These are phyloP conservation scores for Xylaria sp. DNA, from an alignment of 2,329 filamentous ascomycete genomes.

Conservation along the genomic window DNA sequence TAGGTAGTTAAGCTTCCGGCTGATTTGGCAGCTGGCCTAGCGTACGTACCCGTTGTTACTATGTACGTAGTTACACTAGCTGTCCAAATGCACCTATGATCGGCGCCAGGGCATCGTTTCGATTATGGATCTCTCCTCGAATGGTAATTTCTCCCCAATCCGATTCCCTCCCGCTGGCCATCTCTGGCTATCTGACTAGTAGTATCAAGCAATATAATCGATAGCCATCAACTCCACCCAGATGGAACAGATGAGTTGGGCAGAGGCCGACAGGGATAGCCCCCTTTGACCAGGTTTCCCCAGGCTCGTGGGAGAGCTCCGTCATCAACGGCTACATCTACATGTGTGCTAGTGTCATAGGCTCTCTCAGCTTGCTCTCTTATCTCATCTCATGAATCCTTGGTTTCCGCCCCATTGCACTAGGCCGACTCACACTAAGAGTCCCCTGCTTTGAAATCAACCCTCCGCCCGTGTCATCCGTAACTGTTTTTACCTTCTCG, in stretches of 20 bases:
- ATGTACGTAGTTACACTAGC: not conserved
- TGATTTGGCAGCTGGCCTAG: no score
- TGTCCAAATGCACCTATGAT: no score
- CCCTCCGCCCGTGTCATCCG: not conserved
- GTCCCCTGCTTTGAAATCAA: constrained; percentile 3
- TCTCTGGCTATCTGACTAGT: no score
- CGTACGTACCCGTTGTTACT: no score
- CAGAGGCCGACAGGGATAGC: constrained; percentile 16
- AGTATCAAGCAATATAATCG: constrained; percentile 1
- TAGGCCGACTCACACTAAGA: not conserved
- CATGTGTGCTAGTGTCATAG: not conserved
- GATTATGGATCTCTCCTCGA: no score
- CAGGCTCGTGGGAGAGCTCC: not conserved
- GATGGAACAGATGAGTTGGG: constrained; percentile 5
- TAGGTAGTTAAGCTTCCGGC: no score
- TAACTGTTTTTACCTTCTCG: not conserved
- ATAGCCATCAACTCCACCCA: constrained; percentile 17
- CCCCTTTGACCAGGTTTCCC: constrained; percentile 14
- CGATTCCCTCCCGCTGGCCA: no score
- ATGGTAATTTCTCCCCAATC: no score
- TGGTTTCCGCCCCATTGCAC: not conserved
- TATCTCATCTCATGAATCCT: not conserved
- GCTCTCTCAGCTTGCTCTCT: not conserved
- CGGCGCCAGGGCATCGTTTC: no score
- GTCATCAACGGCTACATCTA: constrained; percentile 15